Conservation (phyloP, 1,284 basidiomycete genomes). For the Ganoderma lingzhi region DNA sequence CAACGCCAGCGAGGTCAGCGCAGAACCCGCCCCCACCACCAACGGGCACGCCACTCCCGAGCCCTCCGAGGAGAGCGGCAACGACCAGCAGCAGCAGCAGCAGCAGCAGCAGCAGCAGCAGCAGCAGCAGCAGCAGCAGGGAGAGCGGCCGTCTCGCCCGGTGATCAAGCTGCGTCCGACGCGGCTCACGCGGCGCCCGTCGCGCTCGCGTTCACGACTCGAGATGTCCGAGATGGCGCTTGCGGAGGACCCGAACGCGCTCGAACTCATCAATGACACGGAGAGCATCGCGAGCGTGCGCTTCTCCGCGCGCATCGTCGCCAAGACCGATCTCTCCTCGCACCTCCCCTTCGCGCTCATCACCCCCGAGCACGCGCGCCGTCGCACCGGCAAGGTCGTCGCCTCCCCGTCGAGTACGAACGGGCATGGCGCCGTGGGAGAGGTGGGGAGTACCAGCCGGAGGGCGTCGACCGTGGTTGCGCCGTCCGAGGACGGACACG, state of each 20-base stretch:
- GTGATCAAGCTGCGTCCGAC: slow-evolving; percentile 75
- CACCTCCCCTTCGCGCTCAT: slow-evolving; percentile 82
- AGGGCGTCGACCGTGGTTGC: slow-evolving; percentile 38
- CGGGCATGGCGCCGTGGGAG: slow-evolving; percentile 18
- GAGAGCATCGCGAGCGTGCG: slow-evolving; percentile 77
- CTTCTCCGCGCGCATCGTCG: slow-evolving; percentile 73
- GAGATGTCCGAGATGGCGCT: slow-evolving; percentile 58
- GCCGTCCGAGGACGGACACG: slow-evolving; percentile 55
- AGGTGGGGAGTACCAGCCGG: slow-evolving; percentile 12
- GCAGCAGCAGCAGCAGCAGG: slow-evolving; percentile 47
- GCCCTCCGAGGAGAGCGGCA: slow-evolving; percentile 25
- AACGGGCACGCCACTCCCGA: slow-evolving; percentile 23
- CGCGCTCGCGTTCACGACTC: slow-evolving; percentile 76
- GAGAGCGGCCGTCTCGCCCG: slow-evolving; percentile 65
- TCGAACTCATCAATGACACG: slow-evolving; percentile 61
- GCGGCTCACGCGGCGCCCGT: slow-evolving; percentile 50
- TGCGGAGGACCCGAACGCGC: slow-evolving; percentile 53
- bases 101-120: slow-evolving; percentile 45
- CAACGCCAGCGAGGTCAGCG: slow-evolving; percentile 26
- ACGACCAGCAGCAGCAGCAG: slow-evolving; percentile 20
- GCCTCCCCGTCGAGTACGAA: slow-evolving; percentile 27
- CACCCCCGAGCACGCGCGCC: slow-evolving; percentile 64
- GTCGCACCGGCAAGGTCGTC: slow-evolving; percentile 40
- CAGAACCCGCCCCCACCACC: slow-evolving; percentile 21
- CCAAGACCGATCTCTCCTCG: slow-evolving; percentile 60